These are phyloP conservation scores for Musa itinerans DNA, from an alignment of 176 grass and related monocot species.

Conservation along the genomic window DNA sequence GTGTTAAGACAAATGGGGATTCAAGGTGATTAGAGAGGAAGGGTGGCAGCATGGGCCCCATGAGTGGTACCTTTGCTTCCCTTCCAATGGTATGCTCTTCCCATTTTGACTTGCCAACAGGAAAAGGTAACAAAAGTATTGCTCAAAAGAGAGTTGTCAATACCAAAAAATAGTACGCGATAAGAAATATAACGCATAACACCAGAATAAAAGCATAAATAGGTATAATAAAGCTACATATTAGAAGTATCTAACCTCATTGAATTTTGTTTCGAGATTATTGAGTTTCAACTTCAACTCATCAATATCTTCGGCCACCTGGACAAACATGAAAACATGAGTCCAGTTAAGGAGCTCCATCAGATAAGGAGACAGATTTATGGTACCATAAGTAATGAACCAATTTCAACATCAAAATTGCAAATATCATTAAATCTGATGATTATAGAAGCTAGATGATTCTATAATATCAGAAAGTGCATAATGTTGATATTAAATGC, in stretches of 20 bases:
- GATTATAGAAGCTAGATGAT: background rate
- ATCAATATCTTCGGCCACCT: slow-evolving; percentile 84
- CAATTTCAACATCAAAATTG: background rate
- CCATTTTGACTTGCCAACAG: no score
- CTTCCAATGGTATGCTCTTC: no score
- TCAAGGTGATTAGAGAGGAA: no score
- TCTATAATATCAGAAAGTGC: background rate
- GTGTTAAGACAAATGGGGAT: no score
- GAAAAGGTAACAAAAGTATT: no score
- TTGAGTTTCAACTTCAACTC: slow-evolving; percentile 82
- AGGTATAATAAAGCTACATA: no score
- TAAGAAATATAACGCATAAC: background rate
- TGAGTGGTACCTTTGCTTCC: no score
- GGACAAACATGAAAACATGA: slow-evolving; percentile 36
- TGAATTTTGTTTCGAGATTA: slow-evolving; percentile 73
- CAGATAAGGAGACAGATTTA: background rate
- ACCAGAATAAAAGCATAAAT: no score
- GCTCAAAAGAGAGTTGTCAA: background rate
- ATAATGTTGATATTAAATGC: background rate
- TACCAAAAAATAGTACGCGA: background rate
- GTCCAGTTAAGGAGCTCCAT: slow-evolving; percentile 11
- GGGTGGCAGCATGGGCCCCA: no score
- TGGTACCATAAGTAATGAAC: background rate
- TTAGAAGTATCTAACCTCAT: slow-evolving; percentile 47
- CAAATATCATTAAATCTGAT: background rate